A percentile compares a stretch with the other conserved stretches of the same genome.
phyloP scores from a whole-genome alignment of 1,284 basidiomycete species.

The Ustilago loliicola region DNA sequence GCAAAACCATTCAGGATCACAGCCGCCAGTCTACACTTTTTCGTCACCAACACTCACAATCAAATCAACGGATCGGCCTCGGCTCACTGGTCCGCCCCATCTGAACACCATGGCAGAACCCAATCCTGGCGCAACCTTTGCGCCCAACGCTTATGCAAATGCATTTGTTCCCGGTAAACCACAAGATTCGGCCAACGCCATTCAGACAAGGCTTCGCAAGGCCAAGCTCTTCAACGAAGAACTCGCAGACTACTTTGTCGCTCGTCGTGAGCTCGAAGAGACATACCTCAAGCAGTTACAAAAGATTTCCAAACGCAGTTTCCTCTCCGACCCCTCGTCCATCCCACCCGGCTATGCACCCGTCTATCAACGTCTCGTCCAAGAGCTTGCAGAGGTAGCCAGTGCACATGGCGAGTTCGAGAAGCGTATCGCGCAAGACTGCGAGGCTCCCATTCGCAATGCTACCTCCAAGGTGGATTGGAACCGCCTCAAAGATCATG shows the following conservation, averaged over 20 bases:
- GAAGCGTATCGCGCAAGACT: constrained; percentile 65
- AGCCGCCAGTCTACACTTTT: background rate
- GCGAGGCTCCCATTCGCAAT: constrained; percentile 66
- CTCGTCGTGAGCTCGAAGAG: constrained; percentile 72
- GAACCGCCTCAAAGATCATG: constrained; percentile 58
- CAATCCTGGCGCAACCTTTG: constrained; percentile 37
- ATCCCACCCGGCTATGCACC: constrained; percentile 63
- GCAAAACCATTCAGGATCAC: background rate
- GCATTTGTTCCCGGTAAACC: constrained; percentile 54
- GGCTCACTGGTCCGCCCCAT: background rate
- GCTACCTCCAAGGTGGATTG: constrained; percentile 63
- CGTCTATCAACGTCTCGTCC: constrained; percentile 65
- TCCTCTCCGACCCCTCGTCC: constrained; percentile 63
- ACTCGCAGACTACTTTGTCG: constrained; percentile 73
- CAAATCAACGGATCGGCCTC: background rate
- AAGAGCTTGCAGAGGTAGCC: constrained; percentile 67
- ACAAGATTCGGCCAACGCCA: constrained; percentile 33
- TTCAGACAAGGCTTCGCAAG: constrained; percentile 57
- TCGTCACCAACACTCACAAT: background rate
- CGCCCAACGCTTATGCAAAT: constrained; percentile 53
- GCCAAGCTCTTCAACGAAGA: constrained; percentile 65
- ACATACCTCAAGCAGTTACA: constrained; percentile 73
- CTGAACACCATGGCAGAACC: constrained; percentile 32
- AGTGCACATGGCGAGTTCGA: constrained; percentile 63
- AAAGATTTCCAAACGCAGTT: constrained; percentile 72